Conservation (phyloP, 208 protist genomes). For the Leishmania tarentolae region DNA sequence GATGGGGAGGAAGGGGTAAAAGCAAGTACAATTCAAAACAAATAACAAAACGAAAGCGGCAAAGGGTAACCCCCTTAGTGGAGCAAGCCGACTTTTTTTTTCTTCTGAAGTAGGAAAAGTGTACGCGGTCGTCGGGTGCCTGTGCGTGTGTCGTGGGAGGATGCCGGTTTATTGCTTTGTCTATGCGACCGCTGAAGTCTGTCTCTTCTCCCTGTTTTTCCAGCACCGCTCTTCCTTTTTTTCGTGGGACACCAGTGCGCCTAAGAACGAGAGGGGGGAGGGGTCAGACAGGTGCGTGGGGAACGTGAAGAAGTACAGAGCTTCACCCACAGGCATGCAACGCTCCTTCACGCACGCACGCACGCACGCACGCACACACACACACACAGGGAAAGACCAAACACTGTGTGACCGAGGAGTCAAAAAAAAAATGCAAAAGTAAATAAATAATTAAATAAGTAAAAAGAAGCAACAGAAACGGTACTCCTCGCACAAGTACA, state of each 20-base stretch:
- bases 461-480: neutral
- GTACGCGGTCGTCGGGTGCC: neutral
- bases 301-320: neutral
- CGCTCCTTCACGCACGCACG: neutral
- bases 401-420: neutral
- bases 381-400: neutral
- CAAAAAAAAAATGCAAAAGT: neutral
- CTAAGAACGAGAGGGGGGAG: neutral
- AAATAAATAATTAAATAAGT: neutral
- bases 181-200: neutral
- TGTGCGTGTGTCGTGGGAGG: conserved; percentile 3
- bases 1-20: too few relatives aligned
- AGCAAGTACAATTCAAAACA: neutral
- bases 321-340: neutral
- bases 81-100: neutral
- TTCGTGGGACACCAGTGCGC: neutral
- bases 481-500: neutral
- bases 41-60: neutral
- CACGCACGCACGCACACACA: neutral
- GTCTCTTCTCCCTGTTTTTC: neutral
- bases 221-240: neutral
- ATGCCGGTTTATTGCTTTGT: neutral
- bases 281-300: neutral
- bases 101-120: neutral
- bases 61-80: neutral